Conservation (phyloP, 2,329 filamentous ascomycete species). For the Achaetomium macrosporum region DNA sequence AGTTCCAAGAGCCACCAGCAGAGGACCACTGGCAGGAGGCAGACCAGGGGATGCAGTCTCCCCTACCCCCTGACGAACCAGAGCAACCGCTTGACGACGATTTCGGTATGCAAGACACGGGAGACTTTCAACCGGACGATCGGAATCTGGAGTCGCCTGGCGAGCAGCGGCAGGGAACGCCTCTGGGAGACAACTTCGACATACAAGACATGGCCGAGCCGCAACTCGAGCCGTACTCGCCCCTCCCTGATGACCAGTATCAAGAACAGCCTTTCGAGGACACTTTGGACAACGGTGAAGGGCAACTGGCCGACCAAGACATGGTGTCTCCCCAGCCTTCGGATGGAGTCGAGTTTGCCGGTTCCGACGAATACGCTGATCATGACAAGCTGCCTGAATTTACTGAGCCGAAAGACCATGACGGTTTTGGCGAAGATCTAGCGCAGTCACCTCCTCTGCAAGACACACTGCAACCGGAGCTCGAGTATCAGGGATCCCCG, state of each 20-base stretch:
- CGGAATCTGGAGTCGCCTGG: neutral
- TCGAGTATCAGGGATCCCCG: neutral
- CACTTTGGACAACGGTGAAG: neutral
- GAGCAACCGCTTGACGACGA: neutral
- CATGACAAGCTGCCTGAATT: conserved; percentile 2
- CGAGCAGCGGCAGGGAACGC: neutral
- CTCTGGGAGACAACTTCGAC: neutral
- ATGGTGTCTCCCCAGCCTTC: no score
- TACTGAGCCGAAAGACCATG: neutral
- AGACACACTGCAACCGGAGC: neutral
- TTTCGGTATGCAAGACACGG: neutral
- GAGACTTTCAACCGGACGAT: neutral
- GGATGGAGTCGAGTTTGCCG: no score
- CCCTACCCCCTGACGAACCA: neutral
- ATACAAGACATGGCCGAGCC: neutral
- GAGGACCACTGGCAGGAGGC: neutral
- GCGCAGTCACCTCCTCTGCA: neutral
- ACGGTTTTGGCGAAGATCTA: neutral
- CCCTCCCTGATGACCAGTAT: neutral
- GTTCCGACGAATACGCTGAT: neutral
- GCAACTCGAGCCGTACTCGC: neutral
- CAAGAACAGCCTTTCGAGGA: neutral
- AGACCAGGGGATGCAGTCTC: neutral
- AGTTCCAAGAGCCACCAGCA: neutral
- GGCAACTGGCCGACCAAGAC: no score